Evolutionary conservation across 352 stramenopile species (phyloP), one percentile per base, ranked within the genome.

Genomic region (Phytophthora ohioensis): DNA sequence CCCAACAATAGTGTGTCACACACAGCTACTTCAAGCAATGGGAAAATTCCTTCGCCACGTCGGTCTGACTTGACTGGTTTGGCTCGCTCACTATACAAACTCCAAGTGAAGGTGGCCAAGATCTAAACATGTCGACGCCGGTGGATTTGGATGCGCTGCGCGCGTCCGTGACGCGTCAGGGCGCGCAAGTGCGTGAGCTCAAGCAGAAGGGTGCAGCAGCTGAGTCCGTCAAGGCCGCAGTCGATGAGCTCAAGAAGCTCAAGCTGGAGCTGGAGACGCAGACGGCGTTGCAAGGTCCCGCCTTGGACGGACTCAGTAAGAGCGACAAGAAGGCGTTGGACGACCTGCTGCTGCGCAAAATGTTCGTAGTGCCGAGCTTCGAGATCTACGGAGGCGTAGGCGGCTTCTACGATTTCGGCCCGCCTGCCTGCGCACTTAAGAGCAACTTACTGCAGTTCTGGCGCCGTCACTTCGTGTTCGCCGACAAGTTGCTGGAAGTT

Each of bases 311-410:
- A 2, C 77, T 94, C n/a, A 84, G 76, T 30, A 91, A 91, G 74
- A 78, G 38, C 57, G 86, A 94, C 71, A 95, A 97, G 76, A 95
- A 96, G 72, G 90, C 94, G 35, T 91, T 99, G 75, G 98, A 99
- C 80, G 97, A 99, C 67, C 78, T 99, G 66, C 84, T 99, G 17
- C 85, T 99, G 73, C 93, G 97, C 57, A 98, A 99, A 78, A 99
- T 99, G 97, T 99, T 99, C 82, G 96, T 99, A 36, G 93, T 99
- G 65, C 98, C 98, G 36, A 97, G 92, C 36, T 99, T 99, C 76
- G 98, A 99, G 84, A 99, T 99, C 67, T 98, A 99, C 82, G 97
- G 97, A 64, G 98, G 98, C 66, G 97, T 99, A 17, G 98, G 96
- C 57, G 98, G 98, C 69, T 95, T 99, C 57, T 99, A 99, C 82